These are phyloP conservation scores for Candida mesenterica DNA, from an alignment of 1,139 yeast genomes.

Conservation along the genomic window DNA sequence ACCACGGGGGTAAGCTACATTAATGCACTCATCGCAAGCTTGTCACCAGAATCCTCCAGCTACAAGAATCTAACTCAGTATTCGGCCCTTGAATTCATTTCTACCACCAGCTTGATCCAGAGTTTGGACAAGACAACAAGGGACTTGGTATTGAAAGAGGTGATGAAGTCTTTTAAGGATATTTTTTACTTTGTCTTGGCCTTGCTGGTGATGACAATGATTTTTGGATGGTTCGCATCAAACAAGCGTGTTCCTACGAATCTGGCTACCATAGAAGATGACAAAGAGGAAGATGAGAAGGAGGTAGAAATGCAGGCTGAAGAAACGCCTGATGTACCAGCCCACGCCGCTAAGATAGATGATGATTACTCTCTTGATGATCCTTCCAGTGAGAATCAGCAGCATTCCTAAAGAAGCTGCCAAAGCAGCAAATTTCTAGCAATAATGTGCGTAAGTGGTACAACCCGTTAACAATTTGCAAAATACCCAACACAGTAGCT, in stretches of 20 bases:
- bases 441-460: too few species aligned
- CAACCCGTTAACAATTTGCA: too few species aligned
- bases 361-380: too few species aligned
- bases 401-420: too few species aligned
- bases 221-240: slow-evolving; percentile 34
- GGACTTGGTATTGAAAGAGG: slow-evolving; percentile 23
- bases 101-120: slow-evolving; percentile 29
- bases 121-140: slow-evolving; percentile 23
- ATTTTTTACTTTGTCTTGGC: slow-evolving; percentile 43
- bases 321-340: too few species aligned
- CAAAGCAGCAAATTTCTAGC: too few species aligned
- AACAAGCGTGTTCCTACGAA: slow-evolving; percentile 39
- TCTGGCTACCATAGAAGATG: slow-evolving; percentile 24
- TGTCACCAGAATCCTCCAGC: slow-evolving; percentile 17
- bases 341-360: too few species aligned
- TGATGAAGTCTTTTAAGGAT: slow-evolving; percentile 39
- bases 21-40: slow-evolving; percentile 12
- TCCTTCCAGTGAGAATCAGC: too few species aligned
- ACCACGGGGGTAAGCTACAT: slow-evolving; percentile 18
- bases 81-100: slow-evolving; percentile 22
- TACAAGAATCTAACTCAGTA: slow-evolving; percentile 15
- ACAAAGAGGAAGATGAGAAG: too few species aligned
- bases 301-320: too few species aligned
- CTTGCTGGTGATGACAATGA: slow-evolving; percentile 25
- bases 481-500: too few species aligned